Evolutionary conservation across 176 grass and related monocot genomes (phyloP).

Genomic region (Aegilops umbellulata): DNA sequence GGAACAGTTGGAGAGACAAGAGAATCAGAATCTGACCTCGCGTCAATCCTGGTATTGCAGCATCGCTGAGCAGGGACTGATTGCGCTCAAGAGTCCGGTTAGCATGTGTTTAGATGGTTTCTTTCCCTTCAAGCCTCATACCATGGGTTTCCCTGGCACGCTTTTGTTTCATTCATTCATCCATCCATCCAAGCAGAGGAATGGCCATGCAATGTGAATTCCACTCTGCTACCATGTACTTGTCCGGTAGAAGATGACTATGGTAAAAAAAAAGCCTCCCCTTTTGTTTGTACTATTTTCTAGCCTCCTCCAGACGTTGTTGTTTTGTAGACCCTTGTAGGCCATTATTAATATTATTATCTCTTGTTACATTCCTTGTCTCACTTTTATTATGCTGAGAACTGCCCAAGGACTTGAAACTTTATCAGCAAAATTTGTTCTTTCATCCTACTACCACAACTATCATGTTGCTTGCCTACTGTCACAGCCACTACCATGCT

Average conservation of each 20-base stretch:
- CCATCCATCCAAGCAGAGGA: no score
- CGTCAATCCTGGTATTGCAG: no score
- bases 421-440: not conserved
- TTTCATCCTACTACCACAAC: not conserved
- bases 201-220: not conserved
- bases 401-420: not conserved
- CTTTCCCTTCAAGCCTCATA: not conserved
- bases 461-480: not conserved
- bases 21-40: no score
- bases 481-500: not conserved
- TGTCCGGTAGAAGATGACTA: not conserved
- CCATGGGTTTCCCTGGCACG: not conserved
- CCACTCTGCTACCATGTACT: no score
- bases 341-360: not conserved
- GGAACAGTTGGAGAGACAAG: not conserved
- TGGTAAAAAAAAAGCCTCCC: not conserved
- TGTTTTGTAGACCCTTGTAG: constrained; percentile 8
- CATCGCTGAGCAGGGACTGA: no score
- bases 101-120: constrained; percentile 18
- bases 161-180: no score
- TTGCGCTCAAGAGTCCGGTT: not conserved
- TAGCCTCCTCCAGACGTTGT: not conserved
- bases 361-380: not conserved
- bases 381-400: not conserved
- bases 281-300: constrained; percentile 11